Conservation (phyloP, 1,139 yeast species). For the Candida gigantensis region DNA sequence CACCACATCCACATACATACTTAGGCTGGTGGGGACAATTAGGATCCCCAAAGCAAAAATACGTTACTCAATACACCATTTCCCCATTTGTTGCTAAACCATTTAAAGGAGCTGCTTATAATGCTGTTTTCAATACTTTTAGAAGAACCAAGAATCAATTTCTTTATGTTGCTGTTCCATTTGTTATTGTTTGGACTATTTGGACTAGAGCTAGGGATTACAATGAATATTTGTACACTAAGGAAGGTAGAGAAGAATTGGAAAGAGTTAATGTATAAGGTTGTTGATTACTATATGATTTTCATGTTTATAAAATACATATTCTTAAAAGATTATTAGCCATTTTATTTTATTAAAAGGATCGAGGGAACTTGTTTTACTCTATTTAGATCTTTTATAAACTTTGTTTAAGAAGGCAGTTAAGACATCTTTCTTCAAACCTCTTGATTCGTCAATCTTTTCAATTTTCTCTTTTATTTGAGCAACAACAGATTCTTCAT, state of each 20-base stretch:
- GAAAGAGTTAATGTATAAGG: conserved; percentile 71
- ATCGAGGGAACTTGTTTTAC: too few relatives aligned
- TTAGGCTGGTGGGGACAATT: conserved; percentile 98
- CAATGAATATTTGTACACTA: conserved; percentile 94
- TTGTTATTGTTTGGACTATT: conserved; percentile 75
- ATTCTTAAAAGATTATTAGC: too few relatives aligned
- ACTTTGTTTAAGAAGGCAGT: conserved; percentile 84
- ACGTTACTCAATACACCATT: conserved; percentile 81
- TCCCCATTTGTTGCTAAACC: conserved; percentile 95
- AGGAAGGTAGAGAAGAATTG: conserved; percentile 95
- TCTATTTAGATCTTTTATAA: conserved; percentile 86
- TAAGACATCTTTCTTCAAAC: conserved; percentile 85
- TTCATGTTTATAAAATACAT: too few relatives aligned
- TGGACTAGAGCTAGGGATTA: conserved; percentile 89
- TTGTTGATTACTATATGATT: background rate
- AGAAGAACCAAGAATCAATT: conserved; percentile 92
- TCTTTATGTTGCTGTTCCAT: conserved; percentile 78
- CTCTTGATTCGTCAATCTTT: conserved; percentile 81
- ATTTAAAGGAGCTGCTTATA: conserved; percentile 80
- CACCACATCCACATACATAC: conserved; percentile 74
- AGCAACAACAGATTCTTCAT: conserved; percentile 76
- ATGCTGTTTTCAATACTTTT: conserved; percentile 88
- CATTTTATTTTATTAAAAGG: too few relatives aligned
- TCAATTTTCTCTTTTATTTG: conserved; percentile 67
- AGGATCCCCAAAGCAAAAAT: conserved; percentile 87